Evolutionary conservation across 192 early-diverging fungal genomes (phyloP), one percentile per base, ranked within the genome.

Genomic region (Diversispora epigaea): DNA sequence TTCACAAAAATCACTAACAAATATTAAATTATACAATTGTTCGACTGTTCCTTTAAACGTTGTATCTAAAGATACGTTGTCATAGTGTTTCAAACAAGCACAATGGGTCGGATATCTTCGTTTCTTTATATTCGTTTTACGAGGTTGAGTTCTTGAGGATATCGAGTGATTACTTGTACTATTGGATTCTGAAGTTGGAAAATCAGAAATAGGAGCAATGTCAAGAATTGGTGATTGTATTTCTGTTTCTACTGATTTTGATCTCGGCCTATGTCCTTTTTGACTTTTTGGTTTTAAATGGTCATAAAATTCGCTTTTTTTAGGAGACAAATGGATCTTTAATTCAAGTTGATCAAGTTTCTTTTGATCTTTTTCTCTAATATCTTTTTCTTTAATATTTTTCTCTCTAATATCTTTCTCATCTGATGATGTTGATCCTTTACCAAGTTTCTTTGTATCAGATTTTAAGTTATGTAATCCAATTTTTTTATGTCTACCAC

Each of bases 1-100:
- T 46, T 83, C 76, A 49, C 77, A 74, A 63, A 88, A 88, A 15
- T 75, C 75, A 21, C 81, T 83, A 11, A 79, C 80, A 50, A 86
- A 87, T 17, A 88, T n/a, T n/a, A 88, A 73, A 58, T 86, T 82
- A 71, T 83, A 88, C 40, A 88, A 79, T 43, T 71, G 74, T 70
- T 86, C 80, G 0, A 88, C 72, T 7, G 81, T 75, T 21, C 85
- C 81, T 11, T 77, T 77, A 69, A 84, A 87, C 15, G 52, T 83
- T 46, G 84, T 73, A 19, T 83, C 78, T 75, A 88, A 75, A 65
- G 77, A 82, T 10, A 76, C 60, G 25, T 80, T 82, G 19, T 80
- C 73, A 56, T 81, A 86, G 68, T 88, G 87, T 15, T 78, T 77
- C 47, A 73, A 69, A 75, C 87, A 88, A 72, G 80, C 73, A 65